These are phyloP conservation scores for Wallacemonas sp. DNA, from an alignment of 208 protist species.

Conservation along the genomic window DNA sequence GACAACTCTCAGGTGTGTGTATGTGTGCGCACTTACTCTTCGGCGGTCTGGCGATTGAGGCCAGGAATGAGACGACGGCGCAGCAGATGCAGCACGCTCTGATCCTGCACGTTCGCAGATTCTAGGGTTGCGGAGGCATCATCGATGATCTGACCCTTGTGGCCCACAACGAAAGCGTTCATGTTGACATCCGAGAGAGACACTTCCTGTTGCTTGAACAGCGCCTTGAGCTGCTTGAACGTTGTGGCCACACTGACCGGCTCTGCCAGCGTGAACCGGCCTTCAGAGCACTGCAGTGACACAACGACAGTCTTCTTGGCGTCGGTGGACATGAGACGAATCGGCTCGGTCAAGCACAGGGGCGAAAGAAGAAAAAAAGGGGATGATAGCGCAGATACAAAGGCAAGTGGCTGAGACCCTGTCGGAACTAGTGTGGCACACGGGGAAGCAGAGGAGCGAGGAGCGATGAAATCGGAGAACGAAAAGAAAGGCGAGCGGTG, in stretches of 20 bases:
- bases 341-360: not conserved
- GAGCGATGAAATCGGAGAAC: no score
- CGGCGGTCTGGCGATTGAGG: slow-evolving; percentile 8
- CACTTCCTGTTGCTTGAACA: slow-evolving; percentile 25
- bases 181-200: slow-evolving; percentile 48
- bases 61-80: slow-evolving; percentile 30
- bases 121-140: slow-evolving; percentile 40
- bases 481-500: no score
- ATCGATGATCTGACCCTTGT: slow-evolving; percentile 34
- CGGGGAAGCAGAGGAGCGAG: no score
- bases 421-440: no score
- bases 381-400: not conserved
- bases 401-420: no score
- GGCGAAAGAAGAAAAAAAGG: slow-evolving; percentile 2
- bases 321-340: slow-evolving; percentile 6
- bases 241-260: slow-evolving; percentile 27
- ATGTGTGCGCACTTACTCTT: slow-evolving; percentile 19
- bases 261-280: slow-evolving; percentile 36
- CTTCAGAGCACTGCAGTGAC: slow-evolving; percentile 59
- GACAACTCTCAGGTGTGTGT: not conserved
- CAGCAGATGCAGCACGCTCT: slow-evolving; percentile 39
- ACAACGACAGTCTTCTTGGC: slow-evolving; percentile 20
- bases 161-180: slow-evolving; percentile 41
- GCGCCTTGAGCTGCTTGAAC: slow-evolving; percentile 34
- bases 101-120: slow-evolving; percentile 15